Percentiles rank a stretch among this genome's conserved stretches.
Conservation (phyloP, 495 filamentous ascomycete species). For the Bryoglossum gracile region DNA sequence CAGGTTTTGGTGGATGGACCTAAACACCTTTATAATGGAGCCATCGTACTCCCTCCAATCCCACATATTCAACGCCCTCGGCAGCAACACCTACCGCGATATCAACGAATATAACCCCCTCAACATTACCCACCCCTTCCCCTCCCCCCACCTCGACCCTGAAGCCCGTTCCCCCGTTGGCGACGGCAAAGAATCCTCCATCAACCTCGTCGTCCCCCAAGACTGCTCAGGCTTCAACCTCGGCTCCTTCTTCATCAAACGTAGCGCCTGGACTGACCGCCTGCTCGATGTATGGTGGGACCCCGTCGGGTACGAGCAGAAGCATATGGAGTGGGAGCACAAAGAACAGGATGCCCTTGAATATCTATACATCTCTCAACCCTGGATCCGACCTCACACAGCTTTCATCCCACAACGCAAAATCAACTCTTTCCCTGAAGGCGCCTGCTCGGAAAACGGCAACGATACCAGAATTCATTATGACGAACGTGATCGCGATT, state of each 20-base stretch:
- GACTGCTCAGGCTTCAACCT: conserved; percentile 97
- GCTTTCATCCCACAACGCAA: conserved; percentile 87
- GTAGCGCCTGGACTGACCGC: conserved; percentile 83
- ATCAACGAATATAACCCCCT: conserved; percentile 95
- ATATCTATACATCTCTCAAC: conserved; percentile 83
- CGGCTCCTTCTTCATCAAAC: conserved; percentile 85
- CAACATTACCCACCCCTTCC: conserved; percentile 81
- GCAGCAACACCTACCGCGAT: conserved; percentile 77
- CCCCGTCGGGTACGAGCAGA: conserved; percentile 94
- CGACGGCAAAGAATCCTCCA: conserved; percentile 62
- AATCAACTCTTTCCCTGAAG: conserved; percentile 89
- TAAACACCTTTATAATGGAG: conserved; percentile 98
- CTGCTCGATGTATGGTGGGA: conserved; percentile 98
- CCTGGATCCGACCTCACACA: conserved; percentile 84
- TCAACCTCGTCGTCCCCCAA: conserved; percentile 85
- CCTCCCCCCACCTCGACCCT: conserved; percentile 65
- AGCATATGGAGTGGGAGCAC: conserved; percentile 98
- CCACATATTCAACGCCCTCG: conserved; percentile 81
- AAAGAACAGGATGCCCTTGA: conserved; percentile 96
- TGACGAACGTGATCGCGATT: conserved; percentile 74
- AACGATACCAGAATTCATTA: conserved; percentile 79
- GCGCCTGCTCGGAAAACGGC: conserved; percentile 76
- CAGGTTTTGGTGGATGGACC: conserved; percentile 99
- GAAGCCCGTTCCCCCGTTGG: conserved; percentile 62
- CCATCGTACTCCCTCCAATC: conserved; percentile 81